A percentile compares a stretch with the other conserved stretches of the same genome.
These are phyloP conservation scores for Nepenthes alata DNA, from an alignment of 179 eudicot genomes.

Conservation along the genomic window DNA sequence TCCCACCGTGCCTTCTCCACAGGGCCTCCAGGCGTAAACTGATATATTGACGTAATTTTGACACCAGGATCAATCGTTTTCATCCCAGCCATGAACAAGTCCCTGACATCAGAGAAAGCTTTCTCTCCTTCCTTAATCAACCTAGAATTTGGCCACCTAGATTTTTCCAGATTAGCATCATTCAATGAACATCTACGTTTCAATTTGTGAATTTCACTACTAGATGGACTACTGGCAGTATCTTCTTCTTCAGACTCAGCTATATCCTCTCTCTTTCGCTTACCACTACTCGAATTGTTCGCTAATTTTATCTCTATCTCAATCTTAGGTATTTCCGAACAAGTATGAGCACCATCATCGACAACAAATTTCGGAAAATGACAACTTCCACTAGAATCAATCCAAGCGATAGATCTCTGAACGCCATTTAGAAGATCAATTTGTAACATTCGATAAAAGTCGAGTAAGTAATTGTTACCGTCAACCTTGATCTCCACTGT, in stretches of 20 bases:
- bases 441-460: conserved; percentile 42
- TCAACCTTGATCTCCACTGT: conserved; percentile 20
- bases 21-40: conserved; percentile 15
- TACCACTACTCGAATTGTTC: neutral
- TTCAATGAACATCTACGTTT: conserved; percentile 3
- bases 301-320: conserved; percentile 18
- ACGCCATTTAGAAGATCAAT: conserved; percentile 18
- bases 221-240: conserved; percentile 13
- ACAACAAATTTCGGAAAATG: conserved; percentile 36
- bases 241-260: conserved; percentile 1
- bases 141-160: conserved; percentile 25
- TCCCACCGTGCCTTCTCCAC: conserved; percentile 26
- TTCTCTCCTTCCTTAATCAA: conserved; percentile 21
- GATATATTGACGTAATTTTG: conserved; percentile 26
- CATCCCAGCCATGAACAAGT: conserved; percentile 23
- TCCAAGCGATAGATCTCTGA: conserved; percentile 44
- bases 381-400: conserved; percentile 26
- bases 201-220: conserved; percentile 2
- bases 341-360: conserved; percentile 10
- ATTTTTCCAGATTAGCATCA: neutral
- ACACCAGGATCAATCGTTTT: conserved; percentile 16
- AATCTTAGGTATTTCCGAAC: conserved; percentile 9
- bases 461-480: conserved; percentile 22
- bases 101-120: conserved; percentile 12
- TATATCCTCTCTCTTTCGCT: conserved; percentile 19